Evolutionary conservation across 1,139 yeast species (phyloP).

Genomic region (Suhomyces choctaworum): DNA sequence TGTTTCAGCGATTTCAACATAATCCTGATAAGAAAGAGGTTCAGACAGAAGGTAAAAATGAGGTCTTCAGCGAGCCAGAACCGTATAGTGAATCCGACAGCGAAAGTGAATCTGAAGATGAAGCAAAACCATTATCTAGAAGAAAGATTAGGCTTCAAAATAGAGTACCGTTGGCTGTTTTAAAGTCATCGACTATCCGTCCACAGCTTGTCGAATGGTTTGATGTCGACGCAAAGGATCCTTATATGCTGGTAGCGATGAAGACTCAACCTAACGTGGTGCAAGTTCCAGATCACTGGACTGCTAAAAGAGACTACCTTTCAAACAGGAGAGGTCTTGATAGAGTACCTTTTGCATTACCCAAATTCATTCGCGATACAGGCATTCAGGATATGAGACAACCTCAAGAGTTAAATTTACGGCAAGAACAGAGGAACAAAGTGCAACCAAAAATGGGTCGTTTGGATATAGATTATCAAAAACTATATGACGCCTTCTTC

Average conservation of each 20-base stretch:
- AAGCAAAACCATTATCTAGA: constrained; percentile 23
- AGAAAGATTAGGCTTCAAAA: constrained; percentile 51
- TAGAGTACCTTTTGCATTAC: constrained; percentile 72
- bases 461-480: constrained; percentile 82
- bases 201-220: constrained; percentile 87
- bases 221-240: constrained; percentile 85
- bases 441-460: constrained; percentile 91
- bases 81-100: constrained; percentile 12
- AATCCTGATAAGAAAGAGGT: constrained; percentile 27
- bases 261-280: constrained; percentile 69
- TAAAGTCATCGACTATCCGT: constrained; percentile 57
- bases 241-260: constrained; percentile 60
- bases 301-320: constrained; percentile 73
- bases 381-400: constrained; percentile 90
- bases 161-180: constrained; percentile 65
- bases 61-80: constrained; percentile 8
- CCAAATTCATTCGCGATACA: constrained; percentile 74
- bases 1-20: constrained; percentile 44
- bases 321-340: constrained; percentile 71
- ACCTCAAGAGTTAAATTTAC: constrained; percentile 53
- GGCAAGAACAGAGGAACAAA: constrained; percentile 76
- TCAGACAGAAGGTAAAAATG: constrained; percentile 1
- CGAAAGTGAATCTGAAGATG: constrained; percentile 13
- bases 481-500: constrained; percentile 84
- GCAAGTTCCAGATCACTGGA: constrained; percentile 88